Evolutionary conservation across 1,284 basidiomycete genomes (phyloP).

Genomic region (Crocinoboletus sp.): DNA sequence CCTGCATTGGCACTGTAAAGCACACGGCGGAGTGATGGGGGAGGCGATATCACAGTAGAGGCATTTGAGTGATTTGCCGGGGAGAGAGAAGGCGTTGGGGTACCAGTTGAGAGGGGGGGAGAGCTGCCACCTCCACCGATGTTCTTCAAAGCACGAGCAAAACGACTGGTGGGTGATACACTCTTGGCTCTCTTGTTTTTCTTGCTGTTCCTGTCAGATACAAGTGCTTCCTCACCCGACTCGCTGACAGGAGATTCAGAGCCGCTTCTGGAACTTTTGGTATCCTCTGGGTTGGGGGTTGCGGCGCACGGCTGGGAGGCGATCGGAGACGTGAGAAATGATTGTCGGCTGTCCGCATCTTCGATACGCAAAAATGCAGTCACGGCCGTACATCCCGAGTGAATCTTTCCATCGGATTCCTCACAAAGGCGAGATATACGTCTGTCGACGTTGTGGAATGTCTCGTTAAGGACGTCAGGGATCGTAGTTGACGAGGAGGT

Average conservation of each 20-base stretch:
- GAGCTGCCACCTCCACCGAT: constrained; percentile 46
- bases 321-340: constrained; percentile 44
- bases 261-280: constrained; percentile 20
- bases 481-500: constrained; percentile 53
- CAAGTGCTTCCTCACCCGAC: constrained; percentile 34
- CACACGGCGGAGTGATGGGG: constrained; percentile 58
- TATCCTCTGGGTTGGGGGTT: constrained; percentile 27
- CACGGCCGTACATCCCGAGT: constrained; percentile 97
- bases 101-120: constrained; percentile 30
- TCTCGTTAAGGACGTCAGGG: constrained; percentile 89
- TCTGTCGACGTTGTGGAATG: constrained; percentile 90
- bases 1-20: constrained; percentile 97
- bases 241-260: constrained; percentile 28
- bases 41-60: constrained; percentile 41
- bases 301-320: constrained; percentile 20
- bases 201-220: constrained; percentile 32
- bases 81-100: constrained; percentile 16
- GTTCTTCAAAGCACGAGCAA: constrained; percentile 55
- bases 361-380: constrained; percentile 98
- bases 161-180: constrained; percentile 42
- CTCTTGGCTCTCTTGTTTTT: constrained; percentile 41
- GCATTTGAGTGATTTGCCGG: constrained; percentile 23
- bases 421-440: constrained; percentile 79
- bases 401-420: constrained; percentile 83
- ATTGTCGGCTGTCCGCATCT: constrained; percentile 64